Evolutionary conservation across 257 asterid genomes (phyloP).

Genomic region (Solanum sejunctum): DNA sequence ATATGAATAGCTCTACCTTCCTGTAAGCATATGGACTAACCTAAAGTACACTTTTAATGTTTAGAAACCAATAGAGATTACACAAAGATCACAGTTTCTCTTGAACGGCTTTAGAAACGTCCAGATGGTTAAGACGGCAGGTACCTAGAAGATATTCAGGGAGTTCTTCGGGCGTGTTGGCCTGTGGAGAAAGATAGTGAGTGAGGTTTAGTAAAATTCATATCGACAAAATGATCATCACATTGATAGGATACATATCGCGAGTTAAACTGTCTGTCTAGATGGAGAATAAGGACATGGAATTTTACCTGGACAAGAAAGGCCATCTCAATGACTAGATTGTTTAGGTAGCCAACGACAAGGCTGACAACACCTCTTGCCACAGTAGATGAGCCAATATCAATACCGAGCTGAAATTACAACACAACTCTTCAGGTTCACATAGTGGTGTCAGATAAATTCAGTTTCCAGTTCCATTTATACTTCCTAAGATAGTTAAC

Average conservation of each 20-base stretch:
- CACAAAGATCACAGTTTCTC: conserved; percentile 11
- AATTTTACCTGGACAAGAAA: conserved; percentile 70
- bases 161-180: conserved; percentile 69
- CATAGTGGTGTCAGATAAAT: neutral
- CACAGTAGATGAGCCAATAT: conserved; percentile 81
- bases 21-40: neutral
- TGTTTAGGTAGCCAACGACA: conserved; percentile 82
- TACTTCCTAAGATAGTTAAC: neutral
- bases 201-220: neutral
- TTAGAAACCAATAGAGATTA: neutral
- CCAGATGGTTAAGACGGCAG: conserved; percentile 79
- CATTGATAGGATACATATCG: neutral
- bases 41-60: neutral
- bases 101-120: conserved; percentile 45
- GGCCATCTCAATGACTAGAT: conserved; percentile 87
- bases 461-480: neutral
- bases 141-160: conserved; percentile 81
- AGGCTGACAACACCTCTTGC: conserved; percentile 86
- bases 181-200: conserved; percentile 24
- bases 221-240: neutral
- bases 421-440: neutral
- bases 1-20: neutral
- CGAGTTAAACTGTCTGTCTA: neutral
- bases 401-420: conserved; percentile 54
- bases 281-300: neutral